These are phyloP conservation scores for Coelastrella sp. DNA, from an alignment of 139 green algal species.

Conservation along the genomic window DNA sequence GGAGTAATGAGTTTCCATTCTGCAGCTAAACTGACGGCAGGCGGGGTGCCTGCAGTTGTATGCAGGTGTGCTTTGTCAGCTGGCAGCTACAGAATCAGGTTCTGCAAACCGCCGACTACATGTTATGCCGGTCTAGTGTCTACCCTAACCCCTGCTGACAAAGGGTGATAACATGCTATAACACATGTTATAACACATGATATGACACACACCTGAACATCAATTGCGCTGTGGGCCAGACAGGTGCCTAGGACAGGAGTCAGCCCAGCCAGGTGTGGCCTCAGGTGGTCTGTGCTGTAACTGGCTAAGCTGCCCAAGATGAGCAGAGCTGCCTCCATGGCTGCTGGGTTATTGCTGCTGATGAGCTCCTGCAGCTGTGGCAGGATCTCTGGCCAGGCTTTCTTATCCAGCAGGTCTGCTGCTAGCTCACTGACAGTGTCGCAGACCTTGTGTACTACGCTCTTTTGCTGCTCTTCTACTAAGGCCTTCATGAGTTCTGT, in stretches of 20 bases:
- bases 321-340: constrained; percentile 70
- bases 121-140: not conserved
- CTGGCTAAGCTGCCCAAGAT: constrained; percentile 86
- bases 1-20: too few species aligned
- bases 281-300: constrained; percentile 75
- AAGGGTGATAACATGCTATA: not conserved
- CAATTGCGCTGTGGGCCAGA: constrained; percentile 54
- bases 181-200: constrained; percentile 9
- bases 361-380: constrained; percentile 85
- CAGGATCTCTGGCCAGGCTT: constrained; percentile 93
- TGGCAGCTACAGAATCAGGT: too few species aligned
- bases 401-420: constrained; percentile 64
- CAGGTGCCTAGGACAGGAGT: constrained; percentile 57
- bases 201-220: constrained; percentile 74
- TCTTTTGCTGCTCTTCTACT: constrained; percentile 62
- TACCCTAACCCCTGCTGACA: too few species aligned
- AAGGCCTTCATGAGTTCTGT: constrained; percentile 63
- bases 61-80: too few species aligned
- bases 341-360: constrained; percentile 2
- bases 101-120: too few species aligned
- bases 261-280: constrained; percentile 73
- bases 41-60: too few species aligned
- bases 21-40: too few species aligned
- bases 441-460: constrained; percentile 57
- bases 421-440: constrained; percentile 90